phyloP scores from a whole-genome alignment of 1,284 basidiomycete genomes.

The Volvariella surrecta region DNA sequence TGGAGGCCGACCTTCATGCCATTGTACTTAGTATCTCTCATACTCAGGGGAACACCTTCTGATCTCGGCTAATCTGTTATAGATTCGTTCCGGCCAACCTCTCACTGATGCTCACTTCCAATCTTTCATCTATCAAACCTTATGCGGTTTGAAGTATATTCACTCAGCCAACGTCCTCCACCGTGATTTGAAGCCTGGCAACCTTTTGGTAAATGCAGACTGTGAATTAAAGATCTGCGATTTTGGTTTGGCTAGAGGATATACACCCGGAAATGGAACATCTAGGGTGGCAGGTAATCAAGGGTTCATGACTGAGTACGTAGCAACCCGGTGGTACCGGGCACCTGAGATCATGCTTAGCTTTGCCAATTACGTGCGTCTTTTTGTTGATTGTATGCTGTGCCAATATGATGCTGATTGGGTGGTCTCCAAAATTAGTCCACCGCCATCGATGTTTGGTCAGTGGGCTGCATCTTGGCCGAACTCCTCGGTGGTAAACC shows the following conservation, averaged over 20 bases:
- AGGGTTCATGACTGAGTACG: slow-evolving; percentile 99
- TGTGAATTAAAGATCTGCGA: slow-evolving; percentile 99
- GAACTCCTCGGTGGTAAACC: slow-evolving; percentile 95
- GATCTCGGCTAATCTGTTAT: slow-evolving; percentile 8
- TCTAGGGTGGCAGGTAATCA: slow-evolving; percentile 71
- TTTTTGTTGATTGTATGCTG: slow-evolving; percentile 1
- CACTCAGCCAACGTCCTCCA: slow-evolving; percentile 98
- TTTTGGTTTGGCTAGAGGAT: slow-evolving; percentile 95
- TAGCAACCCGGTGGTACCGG: slow-evolving; percentile 96
- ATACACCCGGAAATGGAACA: slow-evolving; percentile 73
- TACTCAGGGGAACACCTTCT: slow-evolving; percentile 1
- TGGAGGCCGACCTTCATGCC: slow-evolving; percentile 99
- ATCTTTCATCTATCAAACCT: slow-evolving; percentile 97
- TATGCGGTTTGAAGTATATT: slow-evolving; percentile 98
- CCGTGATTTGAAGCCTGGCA: slow-evolving; percentile 95
- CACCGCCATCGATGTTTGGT: slow-evolving; percentile 94
- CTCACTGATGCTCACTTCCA: slow-evolving; percentile 98
- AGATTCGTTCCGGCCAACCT: slow-evolving; percentile 97
- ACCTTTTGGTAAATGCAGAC: slow-evolving; percentile 96
- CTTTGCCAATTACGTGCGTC: slow-evolving; percentile 87
- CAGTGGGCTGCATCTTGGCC: slow-evolving; percentile 95
- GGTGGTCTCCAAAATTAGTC: slow-evolving; percentile 33
- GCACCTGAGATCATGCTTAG: slow-evolving; percentile 98
- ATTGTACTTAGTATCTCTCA: slow-evolving; percentile 55
- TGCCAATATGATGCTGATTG: not conserved